These are phyloP conservation scores for Hypericum androsaemum DNA, from an alignment of 345 rosid species.

Conservation along the genomic window DNA sequence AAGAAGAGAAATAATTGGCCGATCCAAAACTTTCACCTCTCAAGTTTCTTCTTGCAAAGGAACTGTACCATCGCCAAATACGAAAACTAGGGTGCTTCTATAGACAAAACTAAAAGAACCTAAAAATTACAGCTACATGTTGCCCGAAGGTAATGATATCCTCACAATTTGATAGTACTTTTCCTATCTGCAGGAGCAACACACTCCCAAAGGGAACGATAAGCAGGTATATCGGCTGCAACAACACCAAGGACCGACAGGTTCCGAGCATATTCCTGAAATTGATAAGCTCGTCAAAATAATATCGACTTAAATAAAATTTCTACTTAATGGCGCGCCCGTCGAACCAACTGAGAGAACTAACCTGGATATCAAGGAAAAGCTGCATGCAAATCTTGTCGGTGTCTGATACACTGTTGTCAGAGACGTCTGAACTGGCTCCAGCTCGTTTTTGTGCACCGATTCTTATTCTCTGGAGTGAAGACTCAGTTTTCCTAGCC, in stretches of 20 bases:
- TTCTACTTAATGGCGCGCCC: no score
- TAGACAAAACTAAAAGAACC: background rate
- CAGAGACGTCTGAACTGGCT: constrained; percentile 74
- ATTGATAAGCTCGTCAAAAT: background rate
- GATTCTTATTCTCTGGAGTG: constrained; percentile 80
- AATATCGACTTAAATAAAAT: no score
- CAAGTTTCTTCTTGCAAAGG: no score
- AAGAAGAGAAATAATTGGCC: background rate
- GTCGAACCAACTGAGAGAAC: background rate
- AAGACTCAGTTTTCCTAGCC: constrained; percentile 83
- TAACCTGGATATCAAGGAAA: constrained; percentile 94
- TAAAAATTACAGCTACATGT: constrained; percentile 4
- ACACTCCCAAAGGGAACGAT: constrained; percentile 74
- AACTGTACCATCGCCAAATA: no score
- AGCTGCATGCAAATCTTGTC: constrained; percentile 93
- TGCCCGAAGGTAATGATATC: constrained; percentile 1
- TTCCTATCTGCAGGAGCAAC: constrained; percentile 80
- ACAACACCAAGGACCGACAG: constrained; percentile 57
- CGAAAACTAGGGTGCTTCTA: no score
- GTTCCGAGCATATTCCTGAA: constrained; percentile 81
- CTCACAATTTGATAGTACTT: constrained; percentile 35
- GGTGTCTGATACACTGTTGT: constrained; percentile 63
- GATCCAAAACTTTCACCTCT: background rate
- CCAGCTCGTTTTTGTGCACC: constrained; percentile 89
- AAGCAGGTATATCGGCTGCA: constrained; percentile 56